phyloP scores from a whole-genome alignment of 495 filamentous ascomycete species.

The Apodospora peruviana region DNA sequence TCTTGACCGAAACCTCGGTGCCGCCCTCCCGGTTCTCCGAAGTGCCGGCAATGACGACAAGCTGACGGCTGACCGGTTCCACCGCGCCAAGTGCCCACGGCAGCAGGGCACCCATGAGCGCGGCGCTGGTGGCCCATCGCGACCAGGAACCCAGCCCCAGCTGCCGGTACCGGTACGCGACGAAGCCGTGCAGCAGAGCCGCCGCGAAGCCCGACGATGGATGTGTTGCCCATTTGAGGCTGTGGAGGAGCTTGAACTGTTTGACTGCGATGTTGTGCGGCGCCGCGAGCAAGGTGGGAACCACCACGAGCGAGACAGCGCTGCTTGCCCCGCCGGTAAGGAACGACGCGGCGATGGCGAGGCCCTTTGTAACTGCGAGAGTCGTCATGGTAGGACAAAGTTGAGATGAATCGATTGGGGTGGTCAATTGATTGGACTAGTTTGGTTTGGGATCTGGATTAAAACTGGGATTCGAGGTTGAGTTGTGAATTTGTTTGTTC shows the following conservation, averaged over 20 bases:
- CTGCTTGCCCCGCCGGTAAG: conserved; percentile 2
- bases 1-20: conserved; percentile 9
- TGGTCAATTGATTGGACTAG: neutral
- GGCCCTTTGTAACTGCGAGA: conserved; percentile 6
- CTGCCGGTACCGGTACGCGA: conserved; percentile 3
- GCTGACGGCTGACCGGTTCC: conserved; percentile 5
- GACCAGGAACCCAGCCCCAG: neutral
- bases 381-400: neutral
- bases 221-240: neutral
- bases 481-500: neutral
- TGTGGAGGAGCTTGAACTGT: conserved; percentile 12
- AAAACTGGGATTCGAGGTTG: no score
- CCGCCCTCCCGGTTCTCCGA: conserved; percentile 6
- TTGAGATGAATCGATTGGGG: neutral
- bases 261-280: conserved; percentile 10
- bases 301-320: conserved; percentile 1
- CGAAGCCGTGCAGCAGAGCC: conserved; percentile 8
- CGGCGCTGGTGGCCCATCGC: conserved; percentile 6
- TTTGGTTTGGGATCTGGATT: neutral
- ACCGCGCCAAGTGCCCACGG: conserved; percentile 2
- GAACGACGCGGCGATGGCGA: conserved; percentile 9
- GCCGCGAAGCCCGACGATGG: neutral
- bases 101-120: conserved; percentile 3
- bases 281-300: conserved; percentile 5
- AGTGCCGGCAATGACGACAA: conserved; percentile 8